Percentiles rank a stretch among this genome's conserved stretches.
phyloP scores from a whole-genome alignment of 352 stramenopile genomes.

The Phytophthora podocarpi region DNA sequence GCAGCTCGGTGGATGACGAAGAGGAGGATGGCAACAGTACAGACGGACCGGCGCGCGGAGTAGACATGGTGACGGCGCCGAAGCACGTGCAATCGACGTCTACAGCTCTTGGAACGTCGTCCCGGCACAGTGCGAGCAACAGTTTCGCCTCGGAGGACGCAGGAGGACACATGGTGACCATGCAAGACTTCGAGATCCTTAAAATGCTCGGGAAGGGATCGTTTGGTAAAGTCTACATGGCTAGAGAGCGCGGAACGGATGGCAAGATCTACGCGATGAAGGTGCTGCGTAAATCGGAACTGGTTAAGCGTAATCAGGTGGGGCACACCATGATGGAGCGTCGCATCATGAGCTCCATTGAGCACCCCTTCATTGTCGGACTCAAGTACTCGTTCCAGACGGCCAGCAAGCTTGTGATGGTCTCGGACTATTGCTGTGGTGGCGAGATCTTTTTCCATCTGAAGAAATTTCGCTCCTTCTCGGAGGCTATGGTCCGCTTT shows the following conservation, averaged over 20 bases:
- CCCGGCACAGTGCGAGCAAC: slow-evolving; percentile 29
- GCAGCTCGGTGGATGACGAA: slow-evolving; percentile 52
- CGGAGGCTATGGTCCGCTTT: slow-evolving; percentile 90
- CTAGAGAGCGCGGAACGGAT: slow-evolving; percentile 81
- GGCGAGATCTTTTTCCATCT: slow-evolving; percentile 94
- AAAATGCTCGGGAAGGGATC: slow-evolving; percentile 98
- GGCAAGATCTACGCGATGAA: slow-evolving; percentile 89
- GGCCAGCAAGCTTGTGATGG: slow-evolving; percentile 91
- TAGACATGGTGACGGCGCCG: slow-evolving; percentile 31
- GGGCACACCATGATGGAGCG: slow-evolving; percentile 90
- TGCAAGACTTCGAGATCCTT: slow-evolving; percentile 96
- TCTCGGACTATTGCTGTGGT: slow-evolving; percentile 90
- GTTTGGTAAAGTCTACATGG: slow-evolving; percentile 98
- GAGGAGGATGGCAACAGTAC: slow-evolving; percentile 63
- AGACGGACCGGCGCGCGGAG: slow-evolving; percentile 35
- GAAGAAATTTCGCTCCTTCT: slow-evolving; percentile 92
- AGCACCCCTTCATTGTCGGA: slow-evolving; percentile 97
- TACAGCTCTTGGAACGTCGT: slow-evolving; percentile 25
- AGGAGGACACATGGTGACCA: slow-evolving; percentile 47
- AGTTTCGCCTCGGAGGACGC: slow-evolving; percentile 27
- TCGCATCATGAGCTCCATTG: slow-evolving; percentile 88
- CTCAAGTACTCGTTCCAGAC: slow-evolving; percentile 94
- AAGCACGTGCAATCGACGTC: slow-evolving; percentile 41
- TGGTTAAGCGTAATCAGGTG: slow-evolving; percentile 90
- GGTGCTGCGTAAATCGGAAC: slow-evolving; percentile 84